A percentile compares a stretch with the other conserved stretches of the same genome.
Evolutionary conservation across 495 filamentous ascomycete genomes (phyloP).

Genomic region (Hypoxylon fragiforme): DNA sequence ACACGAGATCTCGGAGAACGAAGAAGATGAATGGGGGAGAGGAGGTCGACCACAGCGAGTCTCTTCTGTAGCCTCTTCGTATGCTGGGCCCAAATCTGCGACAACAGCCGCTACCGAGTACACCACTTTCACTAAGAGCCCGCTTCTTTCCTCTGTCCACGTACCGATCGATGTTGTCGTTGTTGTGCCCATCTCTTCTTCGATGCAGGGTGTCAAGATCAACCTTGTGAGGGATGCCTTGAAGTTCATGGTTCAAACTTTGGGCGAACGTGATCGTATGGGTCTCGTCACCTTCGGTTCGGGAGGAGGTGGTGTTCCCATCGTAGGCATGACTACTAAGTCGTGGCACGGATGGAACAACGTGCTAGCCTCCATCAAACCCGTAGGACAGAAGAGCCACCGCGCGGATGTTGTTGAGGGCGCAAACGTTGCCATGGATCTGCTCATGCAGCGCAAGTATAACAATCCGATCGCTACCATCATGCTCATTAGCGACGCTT

Average conservation of each 20-base stretch:
- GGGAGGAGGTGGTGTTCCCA: constrained; percentile 85
- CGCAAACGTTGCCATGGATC: constrained; percentile 97
- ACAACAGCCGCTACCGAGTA: constrained; percentile 83
- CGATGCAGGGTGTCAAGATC: constrained; percentile 98
- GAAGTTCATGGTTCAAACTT: constrained; percentile 86
- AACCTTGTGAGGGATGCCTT: constrained; percentile 91
- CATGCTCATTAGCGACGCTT: constrained; percentile 96
- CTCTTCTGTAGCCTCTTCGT: constrained; percentile 81
- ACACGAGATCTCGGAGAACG: constrained; percentile 74
- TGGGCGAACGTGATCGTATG: constrained; percentile 96
- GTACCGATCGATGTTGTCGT: constrained; percentile 95
- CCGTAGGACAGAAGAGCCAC: constrained; percentile 94
- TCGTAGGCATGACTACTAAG: constrained; percentile 98
- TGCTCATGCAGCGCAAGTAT: constrained; percentile 96
- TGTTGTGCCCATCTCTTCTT: constrained; percentile 95
- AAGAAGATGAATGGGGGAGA: constrained; percentile 89
- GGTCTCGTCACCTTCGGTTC: constrained; percentile 97
- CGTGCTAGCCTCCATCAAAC: constrained; percentile 84
- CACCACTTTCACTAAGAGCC: constrained; percentile 62
- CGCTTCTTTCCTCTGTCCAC: constrained; percentile 69
- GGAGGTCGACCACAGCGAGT: constrained; percentile 73
- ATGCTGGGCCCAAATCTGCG: constrained; percentile 77
- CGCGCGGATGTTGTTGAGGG: constrained; percentile 97
- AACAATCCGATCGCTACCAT: constrained; percentile 97
- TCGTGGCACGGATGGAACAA: constrained; percentile 90